Base-by-base conservation (phyloP, 805 yeast genomes). In the Hanseniaspora vineae region DNA sequence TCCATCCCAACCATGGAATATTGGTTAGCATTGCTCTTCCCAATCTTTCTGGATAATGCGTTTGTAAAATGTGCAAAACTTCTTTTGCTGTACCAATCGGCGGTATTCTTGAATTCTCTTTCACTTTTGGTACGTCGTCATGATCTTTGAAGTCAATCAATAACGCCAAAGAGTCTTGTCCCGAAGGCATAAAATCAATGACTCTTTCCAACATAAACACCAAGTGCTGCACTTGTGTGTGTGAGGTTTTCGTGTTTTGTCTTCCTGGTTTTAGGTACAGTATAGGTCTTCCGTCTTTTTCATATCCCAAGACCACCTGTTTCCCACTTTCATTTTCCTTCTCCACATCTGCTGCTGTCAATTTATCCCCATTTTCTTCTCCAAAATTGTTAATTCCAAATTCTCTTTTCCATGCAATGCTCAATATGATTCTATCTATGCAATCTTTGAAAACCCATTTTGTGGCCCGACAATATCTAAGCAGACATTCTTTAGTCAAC, bases 31-130 rank as follows among this genome's bases (percentile, higher is more conserved):
- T 71, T 0, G 97, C 97, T 60, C 81, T 83, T 39, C 99, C 99
- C 50, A 92, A 72, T 58, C 99, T 77, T 64, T 92, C 99, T 3
- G 98, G 98, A 63, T 92, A 92, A 65, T 92, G 99, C 12, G 95
- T 88, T 67, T 92, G 99, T 56, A 92, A 70, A 61, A 92, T 92
- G 63, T 84, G 86, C 54, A 92, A 72, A 32, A 90, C 97, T 66
- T 88, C 95, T 61, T 89, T 81, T 35, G 96, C 97, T 15, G 80
- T 84, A 46, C 83, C 75, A 42, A 90, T 71, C 1, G 96, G 87
- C n/a, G 97, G 97, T 49, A 87, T 77, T 60, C 84, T 86, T 49
- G 82, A 75, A 46, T 57, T 54, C 69, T 79, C 62, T 72, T 72
- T 33, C 67, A 73, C 58, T 59, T 69, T 72, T 48, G 85, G 83